These are phyloP conservation scores for Curvularia sp. DNA, from an alignment of 2,329 filamentous ascomycete species.

Conservation along the genomic window DNA sequence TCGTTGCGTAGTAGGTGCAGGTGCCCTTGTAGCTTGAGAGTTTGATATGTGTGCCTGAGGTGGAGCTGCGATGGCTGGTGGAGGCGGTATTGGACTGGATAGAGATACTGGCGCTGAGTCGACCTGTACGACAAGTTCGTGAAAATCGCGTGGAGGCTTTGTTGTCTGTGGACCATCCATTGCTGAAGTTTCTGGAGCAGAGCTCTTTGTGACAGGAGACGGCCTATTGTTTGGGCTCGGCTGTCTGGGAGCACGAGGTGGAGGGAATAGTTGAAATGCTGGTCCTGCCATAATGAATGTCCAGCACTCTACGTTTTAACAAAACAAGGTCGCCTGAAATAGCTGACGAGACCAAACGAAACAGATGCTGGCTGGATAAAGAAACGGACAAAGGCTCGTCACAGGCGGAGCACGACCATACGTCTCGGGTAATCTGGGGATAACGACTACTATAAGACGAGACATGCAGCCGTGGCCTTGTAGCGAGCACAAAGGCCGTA, in stretches of 20 bases:
- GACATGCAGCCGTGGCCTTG: conserved; percentile 15
- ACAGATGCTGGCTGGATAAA: conserved; percentile 19
- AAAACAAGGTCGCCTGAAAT: conserved; percentile 26
- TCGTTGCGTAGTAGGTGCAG: conserved; percentile 34
- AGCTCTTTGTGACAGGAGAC: conserved; percentile 34
- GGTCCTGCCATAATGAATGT: conserved; percentile 43
- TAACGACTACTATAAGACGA: conserved; percentile 45
- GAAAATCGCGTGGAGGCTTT: conserved; percentile 45
- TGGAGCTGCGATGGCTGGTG: conserved; percentile 32
- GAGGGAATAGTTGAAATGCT: conserved; percentile 50
- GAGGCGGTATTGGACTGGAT: conserved; percentile 34
- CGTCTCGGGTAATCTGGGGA: conserved; percentile 42
- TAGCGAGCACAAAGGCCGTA: conserved; percentile 22
- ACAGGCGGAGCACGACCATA: conserved; percentile 28
- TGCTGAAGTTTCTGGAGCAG: conserved; percentile 39
- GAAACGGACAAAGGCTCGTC: conserved; percentile 22
- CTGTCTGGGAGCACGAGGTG: conserved; percentile 44
- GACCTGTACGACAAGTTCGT: conserved; percentile 51
- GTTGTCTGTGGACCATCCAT: conserved; percentile 42
- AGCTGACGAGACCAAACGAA: conserved; percentile 21
- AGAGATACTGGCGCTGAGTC: conserved; percentile 48
- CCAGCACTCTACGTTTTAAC: conserved; percentile 23
- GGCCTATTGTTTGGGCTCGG: conserved; percentile 42
- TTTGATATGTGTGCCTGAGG: conserved; percentile 40
- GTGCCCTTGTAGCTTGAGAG: conserved; percentile 26